Percentiles rank a stretch among this genome's conserved stretches.
phyloP scores from a whole-genome alignment of 2,329 filamentous ascomycete genomes.

The Verticillium isaacii region DNA sequence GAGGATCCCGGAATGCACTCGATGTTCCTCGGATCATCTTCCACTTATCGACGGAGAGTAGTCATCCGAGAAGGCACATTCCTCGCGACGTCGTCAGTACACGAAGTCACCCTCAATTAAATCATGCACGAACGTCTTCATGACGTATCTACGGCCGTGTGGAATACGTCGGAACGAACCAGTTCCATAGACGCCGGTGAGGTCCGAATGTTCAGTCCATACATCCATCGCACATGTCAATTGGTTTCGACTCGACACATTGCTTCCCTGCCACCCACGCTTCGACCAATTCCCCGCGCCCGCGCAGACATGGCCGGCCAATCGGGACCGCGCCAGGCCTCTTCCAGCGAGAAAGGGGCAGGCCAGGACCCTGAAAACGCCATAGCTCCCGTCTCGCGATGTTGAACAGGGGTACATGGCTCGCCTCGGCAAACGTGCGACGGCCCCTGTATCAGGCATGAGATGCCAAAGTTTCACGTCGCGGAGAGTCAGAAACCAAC shows the following conservation, averaged over 20 bases:
- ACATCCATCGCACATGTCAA: not conserved
- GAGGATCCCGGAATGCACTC: not conserved
- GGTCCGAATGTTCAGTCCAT: too few species aligned
- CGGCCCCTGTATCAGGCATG: slow-evolving; percentile 20
- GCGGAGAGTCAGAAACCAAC: not conserved
- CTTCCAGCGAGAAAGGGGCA: not conserved
- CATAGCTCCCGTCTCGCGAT: slow-evolving; percentile 7
- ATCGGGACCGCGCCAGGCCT: not conserved
- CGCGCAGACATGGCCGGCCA: not conserved
- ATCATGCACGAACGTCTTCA: too few species aligned
- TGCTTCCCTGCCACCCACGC: not conserved
- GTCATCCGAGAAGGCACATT: not conserved
- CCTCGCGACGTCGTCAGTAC: not conserved
- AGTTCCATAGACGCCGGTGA: too few species aligned
- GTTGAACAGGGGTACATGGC: slow-evolving; percentile 3
- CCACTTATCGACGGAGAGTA: not conserved
- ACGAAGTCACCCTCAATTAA: too few species aligned
- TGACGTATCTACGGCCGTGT: too few species aligned
- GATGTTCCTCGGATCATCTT: not conserved
- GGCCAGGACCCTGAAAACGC: slow-evolving; percentile 1
- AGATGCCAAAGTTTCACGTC: not conserved
- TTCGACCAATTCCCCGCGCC: not conserved
- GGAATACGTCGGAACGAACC: too few species aligned
- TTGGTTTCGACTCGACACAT: not conserved
- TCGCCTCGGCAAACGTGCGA: slow-evolving; percentile 17